Evolutionary conservation across 2,329 filamentous ascomycete species (phyloP), one percentile per base, ranked within the genome.

Genomic region (Fusarium sp.): DNA sequence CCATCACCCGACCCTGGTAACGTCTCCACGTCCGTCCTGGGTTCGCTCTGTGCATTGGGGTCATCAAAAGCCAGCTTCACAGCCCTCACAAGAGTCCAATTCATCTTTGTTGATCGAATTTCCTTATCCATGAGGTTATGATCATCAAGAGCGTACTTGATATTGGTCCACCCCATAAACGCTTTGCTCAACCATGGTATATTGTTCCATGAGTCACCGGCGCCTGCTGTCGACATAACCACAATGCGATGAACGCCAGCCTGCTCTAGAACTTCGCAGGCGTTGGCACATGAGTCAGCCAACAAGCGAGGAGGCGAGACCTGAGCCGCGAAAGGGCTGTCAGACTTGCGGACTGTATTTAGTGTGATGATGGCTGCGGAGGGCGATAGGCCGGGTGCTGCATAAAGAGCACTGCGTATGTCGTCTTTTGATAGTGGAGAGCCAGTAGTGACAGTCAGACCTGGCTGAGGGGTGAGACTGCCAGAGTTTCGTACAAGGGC

Each of bases 221-320:
- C 80, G 28, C 80, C 80, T 4, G 76, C 77, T 5, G 80, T 81
- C 6, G 80, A 81, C 78, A 81, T 79, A 14, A 82, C 68, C 2
- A 81, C 76, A 9, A 81, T 64, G 46, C 78, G 78, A 61, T 49
- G 50, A 62, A 78, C 69, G 44, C 76, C 76, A 19, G 73, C 73
- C 4, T 80, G 39, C 39, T 73, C 56, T 24, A 82, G 58, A 28
- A 78, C 77, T 33, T 76, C 75, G 53, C 78, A 80, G 6, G 61
- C 52, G 53, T 77, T 80, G 66, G 76, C 76, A 52, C 75, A 78
- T 0, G 79, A 81, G 70, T 82, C 78, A 14, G 79, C 77, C 2
- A 81, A 70, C 52, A 81, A 76, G 10, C 79, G 75, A 59, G 79
- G 76, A n/a, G 79, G 80, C 11, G 80, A 79, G 19, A 81, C 43